Conservation (phyloP, 352 stramenopile genomes). For the Globisporangium perplexum region DNA sequence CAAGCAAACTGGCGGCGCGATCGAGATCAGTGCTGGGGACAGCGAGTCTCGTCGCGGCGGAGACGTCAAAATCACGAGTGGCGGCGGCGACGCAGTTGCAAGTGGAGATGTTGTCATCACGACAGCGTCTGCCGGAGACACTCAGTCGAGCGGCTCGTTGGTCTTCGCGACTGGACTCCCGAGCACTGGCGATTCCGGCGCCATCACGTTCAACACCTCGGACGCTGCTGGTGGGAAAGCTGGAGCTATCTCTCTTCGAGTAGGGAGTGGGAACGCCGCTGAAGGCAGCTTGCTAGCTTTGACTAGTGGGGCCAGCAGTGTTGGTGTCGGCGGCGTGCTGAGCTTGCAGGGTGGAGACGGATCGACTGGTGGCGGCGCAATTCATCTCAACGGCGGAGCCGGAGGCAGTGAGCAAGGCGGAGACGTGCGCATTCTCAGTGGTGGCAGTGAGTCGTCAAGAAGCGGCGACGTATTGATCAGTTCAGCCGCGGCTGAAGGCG, state of each 20-base stretch:
- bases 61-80: constrained; percentile 10
- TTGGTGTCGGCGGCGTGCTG: constrained; percentile 6
- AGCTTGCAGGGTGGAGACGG: constrained; percentile 6
- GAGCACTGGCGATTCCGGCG: constrained; percentile 5
- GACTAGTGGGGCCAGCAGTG: background rate
- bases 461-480: constrained; percentile 16
- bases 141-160: constrained; percentile 5
- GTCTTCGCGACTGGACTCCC: constrained; percentile 1
- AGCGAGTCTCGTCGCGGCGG: constrained; percentile 7
- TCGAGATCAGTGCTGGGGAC: constrained; percentile 18
- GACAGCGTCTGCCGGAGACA: background rate
- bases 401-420: constrained; percentile 4
- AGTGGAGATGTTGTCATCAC: constrained; percentile 9
- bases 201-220: constrained; percentile 3
- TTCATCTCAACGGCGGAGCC: constrained; percentile 6
- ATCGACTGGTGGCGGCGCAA: constrained; percentile 7
- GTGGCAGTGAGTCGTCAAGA: constrained; percentile 4
- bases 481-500: constrained; percentile 5
- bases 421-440: constrained; percentile 14
- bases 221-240: constrained; percentile 2
- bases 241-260: constrained; percentile 6
- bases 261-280: background rate
- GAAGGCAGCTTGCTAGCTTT: constrained; percentile 1
- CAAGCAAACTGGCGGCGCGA: constrained; percentile 9
- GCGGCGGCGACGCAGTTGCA: background rate